Evolutionary conservation across 305 asterid species (phyloP).

Genomic region (Fraxinus floribunda): DNA sequence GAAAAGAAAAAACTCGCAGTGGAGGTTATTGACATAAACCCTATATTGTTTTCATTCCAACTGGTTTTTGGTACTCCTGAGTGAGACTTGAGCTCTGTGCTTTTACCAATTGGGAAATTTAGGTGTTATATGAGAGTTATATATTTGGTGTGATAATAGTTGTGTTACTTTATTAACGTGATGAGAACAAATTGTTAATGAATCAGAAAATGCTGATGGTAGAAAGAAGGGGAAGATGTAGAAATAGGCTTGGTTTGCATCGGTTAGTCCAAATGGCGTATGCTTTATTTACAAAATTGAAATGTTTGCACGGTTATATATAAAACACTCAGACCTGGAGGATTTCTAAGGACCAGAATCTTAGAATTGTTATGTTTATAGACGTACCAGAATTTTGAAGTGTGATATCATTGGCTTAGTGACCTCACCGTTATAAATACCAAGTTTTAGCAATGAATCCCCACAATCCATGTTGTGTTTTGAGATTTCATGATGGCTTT

Average conservation of each 20-base stretch:
- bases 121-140: background rate
- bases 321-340: background rate
- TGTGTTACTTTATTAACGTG: background rate
- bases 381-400: background rate
- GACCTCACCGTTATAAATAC: background rate
- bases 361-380: background rate
- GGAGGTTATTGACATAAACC: background rate
- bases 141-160: background rate
- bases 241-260: conserved; percentile 9
- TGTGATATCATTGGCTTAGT: background rate
- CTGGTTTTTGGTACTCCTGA: background rate
- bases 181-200: background rate
- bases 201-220: background rate
- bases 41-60: background rate
- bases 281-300: background rate
- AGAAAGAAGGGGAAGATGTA: background rate
- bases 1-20: background rate
- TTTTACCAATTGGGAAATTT: background rate
- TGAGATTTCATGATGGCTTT: background rate
- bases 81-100: background rate
- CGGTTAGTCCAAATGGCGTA: background rate
- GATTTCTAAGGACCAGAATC: background rate
- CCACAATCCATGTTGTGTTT: background rate
- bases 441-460: background rate
- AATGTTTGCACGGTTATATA: conserved; percentile 5